These are phyloP conservation scores for Colletotrichum nymphaeae DNA, from an alignment of 2,329 filamentous ascomycete genomes.

Conservation along the genomic window DNA sequence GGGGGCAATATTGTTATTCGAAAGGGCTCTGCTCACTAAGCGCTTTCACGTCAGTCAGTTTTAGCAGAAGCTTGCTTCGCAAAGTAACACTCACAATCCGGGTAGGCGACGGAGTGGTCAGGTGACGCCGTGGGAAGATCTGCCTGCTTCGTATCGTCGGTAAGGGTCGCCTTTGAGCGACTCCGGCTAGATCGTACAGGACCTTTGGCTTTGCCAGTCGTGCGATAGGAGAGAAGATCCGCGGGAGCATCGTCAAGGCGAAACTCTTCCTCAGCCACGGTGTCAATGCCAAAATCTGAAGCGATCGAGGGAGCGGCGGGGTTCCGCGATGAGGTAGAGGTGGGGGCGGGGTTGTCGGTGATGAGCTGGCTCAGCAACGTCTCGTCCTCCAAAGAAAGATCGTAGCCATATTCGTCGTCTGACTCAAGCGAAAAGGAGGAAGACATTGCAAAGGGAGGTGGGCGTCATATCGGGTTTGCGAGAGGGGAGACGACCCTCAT, in stretches of 20 bases:
- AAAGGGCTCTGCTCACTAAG: slow-evolving; percentile 66
- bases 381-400: slow-evolving; percentile 60
- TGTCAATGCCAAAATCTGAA: slow-evolving; percentile 25
- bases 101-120: slow-evolving; percentile 51
- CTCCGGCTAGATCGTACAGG: background rate
- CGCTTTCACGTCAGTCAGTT: slow-evolving; percentile 74
- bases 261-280: slow-evolving; percentile 14
- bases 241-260: slow-evolving; percentile 35
- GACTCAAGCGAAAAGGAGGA: slow-evolving; percentile 40
- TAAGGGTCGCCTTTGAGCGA: slow-evolving; percentile 28
- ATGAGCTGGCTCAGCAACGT: slow-evolving; percentile 50
- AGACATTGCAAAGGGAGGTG: slow-evolving; percentile 16
- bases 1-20: slow-evolving; percentile 36
- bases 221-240: slow-evolving; percentile 39
- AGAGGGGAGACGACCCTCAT: background rate
- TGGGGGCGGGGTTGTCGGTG: slow-evolving; percentile 32
- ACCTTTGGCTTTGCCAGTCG: slow-evolving; percentile 13
- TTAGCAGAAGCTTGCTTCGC: slow-evolving; percentile 19
- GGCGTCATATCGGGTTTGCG: slow-evolving; percentile 5
- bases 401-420: slow-evolving; percentile 59
- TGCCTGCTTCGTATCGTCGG: slow-evolving; percentile 25
- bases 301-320: background rate
- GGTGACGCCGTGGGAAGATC: slow-evolving; percentile 33
- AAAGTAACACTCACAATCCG: slow-evolving; percentile 61
- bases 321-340: background rate